phyloP scores from a whole-genome alignment of 1,139 yeast genomes.

The Pichia sp. region DNA sequence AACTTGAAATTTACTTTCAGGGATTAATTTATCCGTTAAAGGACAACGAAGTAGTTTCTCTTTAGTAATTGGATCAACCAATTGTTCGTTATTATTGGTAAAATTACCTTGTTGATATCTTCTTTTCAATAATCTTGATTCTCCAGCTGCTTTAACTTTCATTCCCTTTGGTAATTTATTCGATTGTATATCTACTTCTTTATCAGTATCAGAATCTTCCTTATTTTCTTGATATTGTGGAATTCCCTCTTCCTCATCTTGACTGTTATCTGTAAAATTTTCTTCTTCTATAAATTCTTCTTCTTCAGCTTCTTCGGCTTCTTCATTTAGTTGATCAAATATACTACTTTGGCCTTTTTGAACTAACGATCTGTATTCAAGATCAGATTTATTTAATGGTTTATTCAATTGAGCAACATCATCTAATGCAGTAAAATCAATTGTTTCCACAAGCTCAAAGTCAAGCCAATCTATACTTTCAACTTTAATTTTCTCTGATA shows the following conservation, averaged over 20 bases:
- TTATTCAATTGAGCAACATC: conserved; percentile 51
- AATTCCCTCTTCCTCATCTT: conserved; percentile 11
- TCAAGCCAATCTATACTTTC: conserved; percentile 89
- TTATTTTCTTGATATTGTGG: conserved; percentile 7
- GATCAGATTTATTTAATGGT: conserved; percentile 55
- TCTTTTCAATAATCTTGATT: conserved; percentile 42
- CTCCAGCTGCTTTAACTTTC: conserved; percentile 66
- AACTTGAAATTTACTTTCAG: conserved; percentile 65
- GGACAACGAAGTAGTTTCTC: conserved; percentile 59
- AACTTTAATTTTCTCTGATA: conserved; percentile 44
- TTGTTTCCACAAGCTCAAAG: conserved; percentile 62
- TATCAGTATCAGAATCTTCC: background rate
- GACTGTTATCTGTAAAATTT: background rate
- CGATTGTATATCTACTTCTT: background rate
- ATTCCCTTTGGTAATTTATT: conserved; percentile 43
- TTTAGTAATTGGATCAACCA: conserved; percentile 17
- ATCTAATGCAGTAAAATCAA: conserved; percentile 64
- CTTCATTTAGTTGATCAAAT: conserved; percentile 1
- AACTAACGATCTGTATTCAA: conserved; percentile 57
- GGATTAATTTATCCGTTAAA: conserved; percentile 60
- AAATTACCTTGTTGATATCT: conserved; percentile 9
- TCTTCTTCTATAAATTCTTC: background rate
- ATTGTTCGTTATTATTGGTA: background rate
- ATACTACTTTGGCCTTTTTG: conserved; percentile 30
- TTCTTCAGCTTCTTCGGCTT: conserved; percentile 1